Conservation (phyloP, 163 green algal species). For the Volvox carteri region DNA sequence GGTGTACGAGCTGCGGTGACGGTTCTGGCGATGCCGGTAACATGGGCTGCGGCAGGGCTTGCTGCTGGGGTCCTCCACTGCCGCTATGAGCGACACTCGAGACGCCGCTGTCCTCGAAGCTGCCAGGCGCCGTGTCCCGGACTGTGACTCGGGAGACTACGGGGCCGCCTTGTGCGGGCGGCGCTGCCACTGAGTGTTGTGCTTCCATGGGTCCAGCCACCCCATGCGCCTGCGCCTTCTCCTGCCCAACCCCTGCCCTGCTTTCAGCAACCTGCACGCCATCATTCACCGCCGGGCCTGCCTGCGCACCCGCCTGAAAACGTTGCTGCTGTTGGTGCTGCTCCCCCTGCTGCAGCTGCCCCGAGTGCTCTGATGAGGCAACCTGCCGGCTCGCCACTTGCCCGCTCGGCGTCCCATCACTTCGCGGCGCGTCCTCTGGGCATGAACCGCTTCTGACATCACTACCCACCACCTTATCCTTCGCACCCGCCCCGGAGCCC, state of each 20-base stretch:
- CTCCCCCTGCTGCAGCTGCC: neutral
- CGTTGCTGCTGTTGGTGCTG: slow-evolving; percentile 1
- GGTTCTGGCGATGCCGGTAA: neutral
- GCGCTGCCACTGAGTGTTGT: neutral
- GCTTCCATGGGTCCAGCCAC: neutral
- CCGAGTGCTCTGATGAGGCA: neutral
- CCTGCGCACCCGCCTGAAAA: neutral
- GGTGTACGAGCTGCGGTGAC: neutral
- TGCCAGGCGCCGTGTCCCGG: neutral
- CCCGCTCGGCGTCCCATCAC: neutral
- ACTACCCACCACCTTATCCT: too few species aligned
- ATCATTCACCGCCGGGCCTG: neutral
- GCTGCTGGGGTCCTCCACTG: neutral
- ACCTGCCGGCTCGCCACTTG: too few species aligned
- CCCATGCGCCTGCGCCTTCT: neutral
- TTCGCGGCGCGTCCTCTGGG: neutral
- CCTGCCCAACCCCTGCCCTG: neutral
- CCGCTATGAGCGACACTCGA: neutral
- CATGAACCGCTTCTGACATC: neutral
- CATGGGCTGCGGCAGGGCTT: neutral
- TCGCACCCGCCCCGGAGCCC: neutral
- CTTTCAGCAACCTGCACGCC: neutral
- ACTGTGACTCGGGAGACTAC: neutral
- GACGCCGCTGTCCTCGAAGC: slow-evolving; percentile 10
- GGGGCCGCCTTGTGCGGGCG: neutral